Percentiles rank a stretch among this genome's conserved stretches.
Evolutionary conservation across 2,329 filamentous ascomycete species (phyloP).

Genomic region (Biscogniauxia marginata): DNA sequence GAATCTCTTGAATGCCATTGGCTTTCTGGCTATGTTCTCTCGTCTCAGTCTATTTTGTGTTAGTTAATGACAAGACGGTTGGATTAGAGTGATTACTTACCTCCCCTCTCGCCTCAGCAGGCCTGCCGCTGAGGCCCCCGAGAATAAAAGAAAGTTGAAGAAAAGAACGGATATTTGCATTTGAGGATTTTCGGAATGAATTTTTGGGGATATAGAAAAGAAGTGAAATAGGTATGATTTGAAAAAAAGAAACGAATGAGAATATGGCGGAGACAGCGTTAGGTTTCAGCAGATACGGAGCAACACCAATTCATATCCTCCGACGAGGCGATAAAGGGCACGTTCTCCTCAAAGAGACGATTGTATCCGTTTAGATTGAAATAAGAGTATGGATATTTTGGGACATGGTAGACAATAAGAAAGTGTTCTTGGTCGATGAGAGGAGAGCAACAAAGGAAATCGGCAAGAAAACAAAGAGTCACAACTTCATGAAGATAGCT

Average conservation of each 20-base stretch:
- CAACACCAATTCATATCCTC: slow-evolving; percentile 27
- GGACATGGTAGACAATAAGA: slow-evolving; percentile 20
- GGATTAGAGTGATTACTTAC: slow-evolving; percentile 18
- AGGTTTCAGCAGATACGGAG: slow-evolving; percentile 17
- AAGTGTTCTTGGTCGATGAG: slow-evolving; percentile 13
- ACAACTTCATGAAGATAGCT: slow-evolving; percentile 15
- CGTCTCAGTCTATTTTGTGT: slow-evolving; percentile 24
- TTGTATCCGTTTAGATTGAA: slow-evolving; percentile 11
- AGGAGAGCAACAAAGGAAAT: slow-evolving; percentile 12
- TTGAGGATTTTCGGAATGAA: slow-evolving; percentile 10
- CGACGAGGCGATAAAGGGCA: slow-evolving; percentile 24
- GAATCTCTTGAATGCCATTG: slow-evolving; percentile 21
- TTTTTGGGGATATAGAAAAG: slow-evolving; percentile 10
- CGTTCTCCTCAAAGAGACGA: slow-evolving; percentile 15
- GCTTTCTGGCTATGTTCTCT: slow-evolving; percentile 14
- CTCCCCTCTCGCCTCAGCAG: slow-evolving; percentile 29
- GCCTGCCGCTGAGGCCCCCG: slow-evolving; percentile 32
- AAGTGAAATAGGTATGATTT: slow-evolving; percentile 11
- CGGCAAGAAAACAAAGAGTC: slow-evolving; percentile 12
- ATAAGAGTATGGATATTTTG: slow-evolving; percentile 17
- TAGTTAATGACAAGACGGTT: slow-evolving; percentile 13
- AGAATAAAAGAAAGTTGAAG: slow-evolving; percentile 30
- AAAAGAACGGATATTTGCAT: slow-evolving; percentile 31
- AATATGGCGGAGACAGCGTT: slow-evolving; percentile 7
- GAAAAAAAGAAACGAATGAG: slow-evolving; percentile 18